phyloP scores from a whole-genome alignment of 2,329 filamentous ascomycete genomes.

The Chrysosporium keratinophilum region DNA sequence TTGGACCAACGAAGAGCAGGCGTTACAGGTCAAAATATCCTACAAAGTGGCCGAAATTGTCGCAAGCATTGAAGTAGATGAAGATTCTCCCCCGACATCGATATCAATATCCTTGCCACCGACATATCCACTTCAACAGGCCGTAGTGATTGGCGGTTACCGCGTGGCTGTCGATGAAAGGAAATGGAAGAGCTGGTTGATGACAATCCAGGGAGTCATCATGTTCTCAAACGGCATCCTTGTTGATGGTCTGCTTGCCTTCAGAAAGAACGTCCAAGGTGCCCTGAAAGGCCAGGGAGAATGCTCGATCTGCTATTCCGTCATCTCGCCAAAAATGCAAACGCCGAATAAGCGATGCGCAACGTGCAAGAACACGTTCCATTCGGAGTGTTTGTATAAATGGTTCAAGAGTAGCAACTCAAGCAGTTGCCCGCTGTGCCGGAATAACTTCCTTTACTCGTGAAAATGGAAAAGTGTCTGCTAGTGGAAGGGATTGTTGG shows the following conservation, averaged over 20 bases:
- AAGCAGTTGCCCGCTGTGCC: conserved; percentile 83
- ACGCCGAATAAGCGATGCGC: conserved; percentile 83
- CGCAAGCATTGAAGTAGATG: conserved; percentile 78
- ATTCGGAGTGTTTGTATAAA: conserved; percentile 79
- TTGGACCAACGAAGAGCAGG: conserved; percentile 41
- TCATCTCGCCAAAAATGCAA: conserved; percentile 78
- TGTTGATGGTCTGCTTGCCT: conserved; percentile 74
- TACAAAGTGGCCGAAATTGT: conserved; percentile 63
- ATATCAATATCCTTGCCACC: conserved; percentile 71
- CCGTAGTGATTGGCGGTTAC: conserved; percentile 64
- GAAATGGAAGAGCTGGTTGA: conserved; percentile 87
- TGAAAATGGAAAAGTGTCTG: conserved; percentile 20
- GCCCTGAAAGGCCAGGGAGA: conserved; percentile 87
- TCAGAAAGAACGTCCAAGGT: conserved; percentile 75
- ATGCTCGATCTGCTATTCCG: conserved; percentile 93
- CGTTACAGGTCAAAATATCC: conserved; percentile 59
- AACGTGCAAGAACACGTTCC: conserved; percentile 92
- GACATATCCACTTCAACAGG: conserved; percentile 71
- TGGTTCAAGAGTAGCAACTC: conserved; percentile 95
- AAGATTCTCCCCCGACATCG: conserved; percentile 68
- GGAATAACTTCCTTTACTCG: conserved; percentile 68
- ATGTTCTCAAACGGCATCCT: conserved; percentile 84
- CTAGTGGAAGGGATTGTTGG: background rate
- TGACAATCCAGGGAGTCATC: conserved; percentile 82
- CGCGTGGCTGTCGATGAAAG: conserved; percentile 80